Evolutionary conservation across 768 basidiomycete species (phyloP).

Genomic region (Zangia roseola): DNA sequence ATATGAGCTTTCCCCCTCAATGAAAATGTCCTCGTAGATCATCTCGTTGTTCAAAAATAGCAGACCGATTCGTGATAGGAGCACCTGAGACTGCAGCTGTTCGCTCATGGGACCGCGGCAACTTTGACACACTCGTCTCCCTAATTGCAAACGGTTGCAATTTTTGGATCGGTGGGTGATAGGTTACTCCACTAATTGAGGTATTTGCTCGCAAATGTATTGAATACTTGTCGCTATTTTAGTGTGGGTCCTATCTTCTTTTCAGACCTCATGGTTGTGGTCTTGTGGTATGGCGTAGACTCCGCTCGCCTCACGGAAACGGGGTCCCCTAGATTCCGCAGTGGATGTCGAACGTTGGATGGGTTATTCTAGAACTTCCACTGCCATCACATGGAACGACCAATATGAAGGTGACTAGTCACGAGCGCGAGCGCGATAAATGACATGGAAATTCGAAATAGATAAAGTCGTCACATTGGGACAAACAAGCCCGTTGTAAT

Average conservation of each 20-base stretch:
- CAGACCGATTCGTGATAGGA: conserved; percentile 23
- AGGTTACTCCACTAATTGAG: conserved; percentile 1
- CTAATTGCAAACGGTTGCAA: neutral
- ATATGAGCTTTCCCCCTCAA: conserved; percentile 32
- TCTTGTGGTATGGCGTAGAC: neutral
- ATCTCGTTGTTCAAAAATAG: conserved; percentile 21
- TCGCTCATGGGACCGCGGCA: neutral
- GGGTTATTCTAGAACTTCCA: neutral
- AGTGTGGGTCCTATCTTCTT: conserved; percentile 1
- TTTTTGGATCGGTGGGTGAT: conserved; percentile 6
- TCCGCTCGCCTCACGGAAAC: neutral
- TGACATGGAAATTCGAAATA: conserved; percentile 3
- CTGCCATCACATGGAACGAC: neutral
- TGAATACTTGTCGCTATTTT: conserved; percentile 10
- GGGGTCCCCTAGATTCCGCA: conserved; percentile 1
- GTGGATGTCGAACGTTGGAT: neutral
- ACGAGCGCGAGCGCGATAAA: neutral
- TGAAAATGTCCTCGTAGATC: conserved; percentile 36
- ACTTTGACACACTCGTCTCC: neutral
- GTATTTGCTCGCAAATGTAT: neutral
- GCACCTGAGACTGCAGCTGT: conserved; percentile 5
- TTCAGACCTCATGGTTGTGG: neutral
- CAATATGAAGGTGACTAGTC: conserved; percentile 1
- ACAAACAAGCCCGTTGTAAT: neutral
- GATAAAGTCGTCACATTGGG: neutral